Percentiles rank a stretch among this genome's conserved stretches.
These are phyloP conservation scores for Myxozyma mucilagina DNA, from an alignment of 805 yeast species.

Conservation along the genomic window DNA sequence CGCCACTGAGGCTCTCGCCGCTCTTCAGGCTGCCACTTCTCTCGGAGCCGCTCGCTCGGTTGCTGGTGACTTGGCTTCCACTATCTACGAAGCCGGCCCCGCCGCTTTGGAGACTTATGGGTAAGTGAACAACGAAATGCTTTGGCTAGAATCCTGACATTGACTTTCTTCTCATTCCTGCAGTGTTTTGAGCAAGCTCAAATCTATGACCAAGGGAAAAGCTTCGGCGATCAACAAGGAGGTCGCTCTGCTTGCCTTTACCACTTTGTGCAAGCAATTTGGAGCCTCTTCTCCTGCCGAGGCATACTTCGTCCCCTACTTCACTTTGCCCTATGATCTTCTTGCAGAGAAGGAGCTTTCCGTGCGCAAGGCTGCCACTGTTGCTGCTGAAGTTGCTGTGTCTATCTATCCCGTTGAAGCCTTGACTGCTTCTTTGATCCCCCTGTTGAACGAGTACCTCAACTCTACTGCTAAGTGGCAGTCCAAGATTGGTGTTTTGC, in stretches of 20 bases:
- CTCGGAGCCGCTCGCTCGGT: constrained; percentile 57
- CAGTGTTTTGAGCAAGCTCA: constrained; percentile 57
- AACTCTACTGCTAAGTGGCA: constrained; percentile 91
- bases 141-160: background rate
- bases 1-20: constrained; percentile 56
- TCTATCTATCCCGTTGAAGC: constrained; percentile 77
- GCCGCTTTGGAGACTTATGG: constrained; percentile 48
- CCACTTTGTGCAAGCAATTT: constrained; percentile 59
- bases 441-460: constrained; percentile 62
- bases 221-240: constrained; percentile 75
- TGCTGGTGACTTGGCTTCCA: constrained; percentile 55
- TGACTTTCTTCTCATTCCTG: background rate
- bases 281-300: constrained; percentile 58
- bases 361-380: constrained; percentile 83
- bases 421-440: constrained; percentile 66
- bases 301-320: constrained; percentile 53
- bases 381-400: constrained; percentile 68
- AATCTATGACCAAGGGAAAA: constrained; percentile 70
- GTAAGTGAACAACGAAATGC: background rate
- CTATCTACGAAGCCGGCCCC: constrained; percentile 50
- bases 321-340: constrained; percentile 66
- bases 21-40: constrained; percentile 53
- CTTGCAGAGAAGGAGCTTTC: constrained; percentile 84
- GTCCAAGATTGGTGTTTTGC: constrained; percentile 61
- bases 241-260: constrained; percentile 63